These are phyloP conservation scores for Rhizophlyctis rosea DNA, from an alignment of 192 early-diverging fungal genomes.

Conservation along the genomic window DNA sequence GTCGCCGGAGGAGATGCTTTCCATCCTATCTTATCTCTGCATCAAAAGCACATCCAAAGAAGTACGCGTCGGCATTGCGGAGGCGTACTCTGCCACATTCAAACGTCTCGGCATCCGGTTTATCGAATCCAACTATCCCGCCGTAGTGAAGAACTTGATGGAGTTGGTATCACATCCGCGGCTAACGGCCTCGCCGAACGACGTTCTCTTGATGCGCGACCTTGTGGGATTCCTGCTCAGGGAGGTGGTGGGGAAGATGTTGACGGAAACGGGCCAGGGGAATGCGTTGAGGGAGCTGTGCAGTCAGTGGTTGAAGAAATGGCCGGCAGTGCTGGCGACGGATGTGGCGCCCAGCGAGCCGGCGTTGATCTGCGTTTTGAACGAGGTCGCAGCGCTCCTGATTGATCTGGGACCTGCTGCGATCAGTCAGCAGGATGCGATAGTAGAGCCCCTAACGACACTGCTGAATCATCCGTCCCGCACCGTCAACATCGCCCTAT, in stretches of 20 bases:
- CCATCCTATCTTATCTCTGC: conserved; percentile 61
- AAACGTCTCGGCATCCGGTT: conserved; percentile 64
- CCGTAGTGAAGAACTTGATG: conserved; percentile 64
- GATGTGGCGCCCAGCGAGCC: conserved; percentile 45
- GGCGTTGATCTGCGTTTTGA: conserved; percentile 66
- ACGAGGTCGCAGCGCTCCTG: conserved; percentile 70
- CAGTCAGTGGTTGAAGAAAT: conserved; percentile 50
- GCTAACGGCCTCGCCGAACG: conserved; percentile 46
- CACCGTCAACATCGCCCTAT: conserved; percentile 68
- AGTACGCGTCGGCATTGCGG: conserved; percentile 70
- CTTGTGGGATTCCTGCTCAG: conserved; percentile 64
- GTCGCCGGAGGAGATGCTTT: conserved; percentile 67
- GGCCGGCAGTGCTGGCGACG: conserved; percentile 32
- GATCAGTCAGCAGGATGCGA: conserved; percentile 56
- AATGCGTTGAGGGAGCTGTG: conserved; percentile 61
- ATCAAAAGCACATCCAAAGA: conserved; percentile 62
- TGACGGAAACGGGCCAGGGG: conserved; percentile 78
- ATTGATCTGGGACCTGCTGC: conserved; percentile 75
- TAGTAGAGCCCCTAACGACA: conserved; percentile 66
- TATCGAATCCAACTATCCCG: conserved; percentile 71
- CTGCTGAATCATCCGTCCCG: conserved; percentile 67
- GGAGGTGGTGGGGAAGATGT: conserved; percentile 70
- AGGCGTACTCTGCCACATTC: conserved; percentile 74
- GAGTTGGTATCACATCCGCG: conserved; percentile 57
- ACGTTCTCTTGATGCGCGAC: conserved; percentile 58